Base-by-base conservation (phyloP, 2,329 filamentous ascomycete species). In the Claviceps sp. region DNA sequence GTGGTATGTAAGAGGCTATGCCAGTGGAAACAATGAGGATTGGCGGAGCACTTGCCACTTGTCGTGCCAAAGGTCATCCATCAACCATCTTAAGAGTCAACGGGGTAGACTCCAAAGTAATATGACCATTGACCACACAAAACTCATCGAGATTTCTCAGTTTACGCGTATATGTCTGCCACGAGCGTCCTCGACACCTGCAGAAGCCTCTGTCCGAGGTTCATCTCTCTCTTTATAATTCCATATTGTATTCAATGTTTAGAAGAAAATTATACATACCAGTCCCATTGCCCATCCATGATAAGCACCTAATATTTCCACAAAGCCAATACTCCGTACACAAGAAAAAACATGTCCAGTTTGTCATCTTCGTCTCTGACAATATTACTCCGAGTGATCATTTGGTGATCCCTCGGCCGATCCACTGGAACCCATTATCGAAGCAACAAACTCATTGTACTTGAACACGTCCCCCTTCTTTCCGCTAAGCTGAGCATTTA, bases 401-500 rank as follows among this genome's bases (percentile, higher is more conserved):
- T 63, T 59, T 24, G 64, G 60, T 24, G 49, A 55, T 38, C 54
- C 53, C 18, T 61, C 59, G 20, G 67, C 62, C 16, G 59, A 63
- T 30, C 65, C 68, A 50, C 69, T 77, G 9, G 76, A 73, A 2
- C 82, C 82, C 59, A 78, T 74, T 48, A 87, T 71, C 26, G 78
- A 84, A 56, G 75, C 78, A 56, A 97, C 88, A 70, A 97, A 97
- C 54, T 98, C 93, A 56, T 88, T 82, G 65, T 97, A 98, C 62
- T 83, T 81, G 68, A 98, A 97, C 0, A 97, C 89, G 54, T 97
- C 91, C 1, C 87, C 88, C 55, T 85, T 77, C 62, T 83, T 85
- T 9, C 67, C 62, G 53, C 76, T 68, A 62, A 83, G 56, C 55
- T 79, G 68, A 56, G 72, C 64, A 60, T 68, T 65, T 65, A 72